Conservation (phyloP, 2,329 filamentous ascomycete genomes). For the Neonectria sp. region DNA sequence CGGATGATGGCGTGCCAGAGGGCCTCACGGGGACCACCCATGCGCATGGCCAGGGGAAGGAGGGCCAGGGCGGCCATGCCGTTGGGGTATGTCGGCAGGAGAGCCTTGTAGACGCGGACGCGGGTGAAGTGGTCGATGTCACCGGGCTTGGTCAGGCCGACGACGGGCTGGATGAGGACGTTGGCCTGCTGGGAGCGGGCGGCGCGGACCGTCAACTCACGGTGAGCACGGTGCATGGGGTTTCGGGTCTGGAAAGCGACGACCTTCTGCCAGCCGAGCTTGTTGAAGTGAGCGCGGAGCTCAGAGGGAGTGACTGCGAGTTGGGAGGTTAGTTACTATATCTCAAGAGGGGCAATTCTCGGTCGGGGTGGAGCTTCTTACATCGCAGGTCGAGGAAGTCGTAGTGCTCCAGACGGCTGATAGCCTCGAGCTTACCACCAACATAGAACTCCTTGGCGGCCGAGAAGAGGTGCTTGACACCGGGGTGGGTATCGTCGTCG, state of each 20-base stretch:
- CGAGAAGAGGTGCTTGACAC: slow-evolving; percentile 89
- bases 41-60: slow-evolving; percentile 96
- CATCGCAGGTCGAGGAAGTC: slow-evolving; percentile 98
- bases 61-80: slow-evolving; percentile 98
- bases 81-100: slow-evolving; percentile 97
- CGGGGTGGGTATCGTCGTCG: slow-evolving; percentile 90
- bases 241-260: slow-evolving; percentile 99
- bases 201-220: slow-evolving; percentile 97
- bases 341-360: slow-evolving; percentile 27
- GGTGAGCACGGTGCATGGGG: slow-evolving; percentile 98
- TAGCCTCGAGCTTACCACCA: slow-evolving; percentile 94
- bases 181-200: slow-evolving; percentile 97
- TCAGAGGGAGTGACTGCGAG: slow-evolving; percentile 88
- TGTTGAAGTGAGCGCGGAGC: slow-evolving; percentile 97
- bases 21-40: slow-evolving; percentile 97
- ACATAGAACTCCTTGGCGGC: slow-evolving; percentile 91
- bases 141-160: slow-evolving; percentile 98
- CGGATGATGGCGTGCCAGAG: slow-evolving; percentile 99
- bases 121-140: slow-evolving; percentile 99
- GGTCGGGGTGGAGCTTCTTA: slow-evolving; percentile 58
- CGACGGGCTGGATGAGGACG: slow-evolving; percentile 98
- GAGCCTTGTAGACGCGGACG: slow-evolving; percentile 97
- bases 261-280: slow-evolving; percentile 97
- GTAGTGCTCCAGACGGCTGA: slow-evolving; percentile 97
- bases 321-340: slow-evolving; percentile 27